Base-by-base conservation (phyloP, 441 rosid genomes). In the Jatropha podagrica region DNA sequence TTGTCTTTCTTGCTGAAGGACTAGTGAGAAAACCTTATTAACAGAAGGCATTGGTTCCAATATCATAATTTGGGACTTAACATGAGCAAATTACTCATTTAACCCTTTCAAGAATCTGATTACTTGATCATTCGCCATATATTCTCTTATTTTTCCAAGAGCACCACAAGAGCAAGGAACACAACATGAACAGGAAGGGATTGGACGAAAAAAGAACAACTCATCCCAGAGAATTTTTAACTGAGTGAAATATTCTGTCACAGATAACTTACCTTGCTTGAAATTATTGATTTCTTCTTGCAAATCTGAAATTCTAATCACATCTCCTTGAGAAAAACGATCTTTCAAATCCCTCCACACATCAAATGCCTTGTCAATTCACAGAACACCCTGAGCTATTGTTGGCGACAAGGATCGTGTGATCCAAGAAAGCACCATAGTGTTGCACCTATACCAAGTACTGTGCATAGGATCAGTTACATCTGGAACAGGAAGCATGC, bases 371-470 rank as follows among this genome's bases (percentile, higher is more conserved):
- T 14, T 20, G 13, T 63, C 67, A 4, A 63, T 8, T 46, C 67
- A 63, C 2, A 63, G 0, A 2, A 63, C 10, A 38, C 67, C 38
- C 38, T 63, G 14, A 3, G 46, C 20, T 3, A 58, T 52, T n/a
- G 32, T n/a, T 0, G 7, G 0, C 1, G 11, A 5, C 0, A 58
- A 1, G 3, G 23, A 12, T 4, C 4, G 5, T 1, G 4, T 12
- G 12, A 63, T 26, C 67, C 20, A 63, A 0, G 46, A 14, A 0
- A 38, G 8, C n/a, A 63, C 48, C 23, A 63, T 14, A 32, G 7
- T 37, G 32, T 63, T 63, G 15, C 67, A 63, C 3, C 67, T 37
- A 9, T 12, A 20, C 20, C 67, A 37, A 12, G 13, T 11, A 0
- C 0, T 1, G 15, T 63, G 38, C 4, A 7, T 10, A 2, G 7